Base-by-base conservation (phyloP, 768 basidiomycete species). In the Phanerochaete sordida region DNA sequence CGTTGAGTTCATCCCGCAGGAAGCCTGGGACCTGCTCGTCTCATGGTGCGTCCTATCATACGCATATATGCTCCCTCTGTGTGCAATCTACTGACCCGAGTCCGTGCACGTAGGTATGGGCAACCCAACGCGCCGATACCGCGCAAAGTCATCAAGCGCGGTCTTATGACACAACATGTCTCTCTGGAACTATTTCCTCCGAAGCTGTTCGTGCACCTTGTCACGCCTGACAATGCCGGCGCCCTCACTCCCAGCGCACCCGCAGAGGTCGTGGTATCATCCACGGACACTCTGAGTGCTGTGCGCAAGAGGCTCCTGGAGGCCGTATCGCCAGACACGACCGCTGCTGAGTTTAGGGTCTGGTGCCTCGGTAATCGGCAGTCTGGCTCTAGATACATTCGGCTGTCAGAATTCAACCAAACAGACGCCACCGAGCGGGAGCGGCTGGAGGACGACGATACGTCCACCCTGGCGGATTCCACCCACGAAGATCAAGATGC, bases 151-250 rank as follows among this genome's bases (percentile, higher is more conserved):
- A 83, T 93, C 62, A 73, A 77, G 8, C 79, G 84, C 56, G 88
- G 88, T 1, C n/a, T n/a, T n/a, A 69, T 77, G 44, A 62, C 72
- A 15, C 79, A 80, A 57, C 73, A 81, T 59, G 72, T 82, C 13
- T 70, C 79, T 15, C 73, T 96, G 55, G 93, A 96, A 73, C 78
- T 93, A 39, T 81, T 82, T 58, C 92, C 91, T 24, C 85, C 88
- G 1, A 76, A 75, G 21, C 73, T 93, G 66, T 82, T 79, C 62
- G 82, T 85, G 35, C 64, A 69, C 48, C 43, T 67, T 16, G 51
- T 69, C 5, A 37, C 50, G 13, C 28, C 49, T 19, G 50, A 57
- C 31, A 23, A 31, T 19, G 27, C 51, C 19, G 31, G 28, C 21
- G 30, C 16, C 31, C 27, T 52, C 12, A 56, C 60, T 1, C 23